Evolutionary conservation across 345 rosid genomes (phyloP), one percentile per base, ranked within the genome.

Genomic region (Bretschneidera sinensis): DNA sequence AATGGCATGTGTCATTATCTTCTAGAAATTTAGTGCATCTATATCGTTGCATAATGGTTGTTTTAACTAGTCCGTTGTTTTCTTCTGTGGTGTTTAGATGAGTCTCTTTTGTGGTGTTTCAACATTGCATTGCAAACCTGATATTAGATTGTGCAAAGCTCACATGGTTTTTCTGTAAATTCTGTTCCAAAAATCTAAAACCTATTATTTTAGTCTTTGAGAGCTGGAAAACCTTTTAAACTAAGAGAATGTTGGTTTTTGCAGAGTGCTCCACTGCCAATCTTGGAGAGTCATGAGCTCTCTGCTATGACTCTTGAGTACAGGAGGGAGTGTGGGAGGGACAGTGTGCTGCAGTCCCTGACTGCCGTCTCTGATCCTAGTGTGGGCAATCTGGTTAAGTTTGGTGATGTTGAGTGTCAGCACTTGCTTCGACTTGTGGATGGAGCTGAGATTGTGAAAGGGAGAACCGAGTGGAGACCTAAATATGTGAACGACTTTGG

Each of bases 281-380:
- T 95, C 57, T 76, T 91, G 78, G 99, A 95, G 95, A 78, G 68
- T 35, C 90, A 84, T 55, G 85, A 86, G 79, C 98, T 95, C 48
- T 74, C 81, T 10, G 63, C 88, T 71, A 66, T 95, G 76, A 85
- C 95, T 13, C 67, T 95, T 65, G 99, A 95, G 80, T 95, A 95
- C 43, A 74, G 96, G 67, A 86, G 96, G 82, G 99, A 95, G 74
- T 95, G 99, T 17, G 98, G 95, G 21, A 86, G 66, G 76, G 96
- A 91, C 84, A 83, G 87, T 20, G 87, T 88, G 62, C 89, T 95
- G 68, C 91, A 88, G 85, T 95, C 99, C 23, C 81, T 95, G 31
- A 84, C 96, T 17, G 71, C 96, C 0, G 81, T 86, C 51, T 75
- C 96, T 0, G 84, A 77, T 8, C 25, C 72, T 5, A 80, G 70